A percentile compares a stretch with the other conserved stretches of the same genome.
These are phyloP conservation scores for Ganoderma lucidum DNA, from an alignment of 1,284 basidiomycete genomes.

Conservation along the genomic window DNA sequence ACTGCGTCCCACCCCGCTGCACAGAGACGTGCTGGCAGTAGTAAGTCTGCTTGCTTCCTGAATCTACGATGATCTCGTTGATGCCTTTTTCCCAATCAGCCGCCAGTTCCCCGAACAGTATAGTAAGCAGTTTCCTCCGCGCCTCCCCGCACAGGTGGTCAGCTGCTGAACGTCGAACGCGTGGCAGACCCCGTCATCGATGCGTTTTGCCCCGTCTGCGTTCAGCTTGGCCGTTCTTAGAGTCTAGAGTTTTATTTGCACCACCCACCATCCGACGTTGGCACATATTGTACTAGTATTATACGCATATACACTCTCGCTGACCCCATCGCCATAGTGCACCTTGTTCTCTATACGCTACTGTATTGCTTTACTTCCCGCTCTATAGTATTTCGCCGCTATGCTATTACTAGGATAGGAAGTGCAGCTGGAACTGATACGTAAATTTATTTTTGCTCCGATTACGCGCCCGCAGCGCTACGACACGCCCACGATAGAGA, in stretches of 20 bases:
- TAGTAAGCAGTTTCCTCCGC: constrained; percentile 46
- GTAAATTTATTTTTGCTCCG: constrained; percentile 23
- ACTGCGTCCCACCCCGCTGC: constrained; percentile 67
- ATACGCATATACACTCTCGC: constrained; percentile 13
- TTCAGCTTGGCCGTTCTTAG: constrained; percentile 35
- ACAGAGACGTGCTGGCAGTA: constrained; percentile 78
- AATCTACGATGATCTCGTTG: constrained; percentile 17
- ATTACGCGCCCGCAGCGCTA: constrained; percentile 22
- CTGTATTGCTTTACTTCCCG: constrained; percentile 29
- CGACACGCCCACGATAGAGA: constrained; percentile 3
- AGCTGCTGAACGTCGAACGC: constrained; percentile 24
- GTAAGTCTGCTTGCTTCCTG: constrained; percentile 50
- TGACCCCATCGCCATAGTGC: constrained; percentile 7
- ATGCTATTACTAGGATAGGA: constrained; percentile 27
- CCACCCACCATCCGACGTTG: constrained; percentile 7
- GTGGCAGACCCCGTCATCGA: constrained; percentile 53
- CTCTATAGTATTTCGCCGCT: constrained; percentile 27
- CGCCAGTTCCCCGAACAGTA: constrained; percentile 75
- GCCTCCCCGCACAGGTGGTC: constrained; percentile 17
- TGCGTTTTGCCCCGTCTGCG: constrained; percentile 51
- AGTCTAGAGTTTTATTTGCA: constrained; percentile 21
- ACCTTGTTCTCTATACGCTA: constrained; percentile 21
- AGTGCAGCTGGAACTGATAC: constrained; percentile 25
- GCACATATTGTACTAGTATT: constrained; percentile 19
- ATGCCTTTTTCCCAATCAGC: constrained; percentile 46